phyloP scores from a whole-genome alignment of 768 basidiomycete genomes.

The Leccinum pellstonianum region DNA sequence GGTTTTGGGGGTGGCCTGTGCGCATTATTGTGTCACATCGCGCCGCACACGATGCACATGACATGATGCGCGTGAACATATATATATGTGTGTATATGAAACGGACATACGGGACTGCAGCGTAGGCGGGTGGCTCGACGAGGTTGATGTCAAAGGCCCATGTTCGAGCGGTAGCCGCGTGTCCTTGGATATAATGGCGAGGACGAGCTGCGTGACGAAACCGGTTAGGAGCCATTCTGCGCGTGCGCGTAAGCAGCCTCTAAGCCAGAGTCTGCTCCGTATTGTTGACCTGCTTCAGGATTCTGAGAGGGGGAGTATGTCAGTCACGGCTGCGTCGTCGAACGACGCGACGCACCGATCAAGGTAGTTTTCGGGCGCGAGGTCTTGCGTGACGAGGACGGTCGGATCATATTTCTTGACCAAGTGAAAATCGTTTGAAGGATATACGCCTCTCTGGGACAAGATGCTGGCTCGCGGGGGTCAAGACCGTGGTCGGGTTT shows the following conservation, averaged over 20 bases:
- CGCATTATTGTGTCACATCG: conserved; percentile 42
- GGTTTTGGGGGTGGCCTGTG: conserved; percentile 60
- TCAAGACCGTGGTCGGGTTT: neutral
- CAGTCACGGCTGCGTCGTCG: neutral
- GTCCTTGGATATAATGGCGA: conserved; percentile 93
- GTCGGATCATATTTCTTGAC: conserved; percentile 99
- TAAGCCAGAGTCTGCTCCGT: conserved; percentile 26
- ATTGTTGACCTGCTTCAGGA: conserved; percentile 92
- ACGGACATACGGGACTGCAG: conserved; percentile 48
- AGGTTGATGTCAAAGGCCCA: conserved; percentile 98
- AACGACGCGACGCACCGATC: conserved; percentile 49
- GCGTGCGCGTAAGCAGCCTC: neutral
- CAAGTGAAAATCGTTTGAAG: conserved; percentile 98
- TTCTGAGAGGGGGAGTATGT: conserved; percentile 37
- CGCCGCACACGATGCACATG: conserved; percentile 59
- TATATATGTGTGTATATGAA: neutral
- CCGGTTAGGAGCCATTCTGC: conserved; percentile 93
- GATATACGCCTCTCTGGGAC: conserved; percentile 96
- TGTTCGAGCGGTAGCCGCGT: conserved; percentile 84
- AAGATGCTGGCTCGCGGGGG: conserved; percentile 64
- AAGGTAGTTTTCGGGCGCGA: conserved; percentile 89
- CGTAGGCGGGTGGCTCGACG: conserved; percentile 58
- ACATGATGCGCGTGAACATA: neutral
- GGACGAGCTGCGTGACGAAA: conserved; percentile 89
- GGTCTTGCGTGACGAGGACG: conserved; percentile 91